Evolutionary conservation across 345 rosid genomes (phyloP).

Genomic region (Ricinus communis): DNA sequence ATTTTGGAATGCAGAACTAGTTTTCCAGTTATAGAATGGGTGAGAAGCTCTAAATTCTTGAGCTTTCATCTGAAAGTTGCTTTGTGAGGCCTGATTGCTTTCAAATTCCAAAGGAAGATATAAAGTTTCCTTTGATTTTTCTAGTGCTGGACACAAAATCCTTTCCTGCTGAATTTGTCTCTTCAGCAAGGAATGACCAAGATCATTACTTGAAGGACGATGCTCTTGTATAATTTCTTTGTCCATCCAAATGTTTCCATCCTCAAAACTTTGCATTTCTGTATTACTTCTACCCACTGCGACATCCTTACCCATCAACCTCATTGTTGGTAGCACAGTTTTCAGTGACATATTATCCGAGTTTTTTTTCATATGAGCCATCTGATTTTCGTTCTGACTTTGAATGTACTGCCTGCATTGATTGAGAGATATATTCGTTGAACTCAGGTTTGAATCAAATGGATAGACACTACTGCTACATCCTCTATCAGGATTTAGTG

Average conservation of each 20-base stretch:
- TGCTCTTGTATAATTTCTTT: slow-evolving; percentile 45
- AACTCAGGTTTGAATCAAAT: slow-evolving; percentile 33
- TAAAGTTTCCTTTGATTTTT: slow-evolving; percentile 27
- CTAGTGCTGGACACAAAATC: slow-evolving; percentile 30
- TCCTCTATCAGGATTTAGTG: slow-evolving; percentile 26
- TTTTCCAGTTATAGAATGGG: slow-evolving; percentile 35
- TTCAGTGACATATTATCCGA: slow-evolving; percentile 28
- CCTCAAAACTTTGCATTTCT: slow-evolving; percentile 31
- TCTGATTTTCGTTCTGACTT: slow-evolving; percentile 24
- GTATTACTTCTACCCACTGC: slow-evolving; percentile 42
- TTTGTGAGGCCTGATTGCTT: slow-evolving; percentile 17
- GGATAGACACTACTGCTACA: slow-evolving; percentile 18
- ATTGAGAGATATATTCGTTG: slow-evolving; percentile 23
- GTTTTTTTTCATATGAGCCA: slow-evolving; percentile 19
- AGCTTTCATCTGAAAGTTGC: slow-evolving; percentile 18
- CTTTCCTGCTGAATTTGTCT: slow-evolving; percentile 24
- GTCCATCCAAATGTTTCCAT: slow-evolving; percentile 41
- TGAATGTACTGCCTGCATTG: slow-evolving; percentile 21
- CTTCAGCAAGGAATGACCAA: slow-evolving; percentile 15
- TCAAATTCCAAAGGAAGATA: slow-evolving; percentile 23
- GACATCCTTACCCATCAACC: slow-evolving; percentile 77
- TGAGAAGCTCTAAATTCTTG: slow-evolving; percentile 31
- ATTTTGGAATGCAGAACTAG: slow-evolving; percentile 27
- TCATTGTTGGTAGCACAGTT: slow-evolving; percentile 48
- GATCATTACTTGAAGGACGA: slow-evolving; percentile 15